Evolutionary conservation across 768 basidiomycete species (phyloP), one percentile per base, ranked within the genome.

Genomic region (Lanmaoa pseudosensibilis): DNA sequence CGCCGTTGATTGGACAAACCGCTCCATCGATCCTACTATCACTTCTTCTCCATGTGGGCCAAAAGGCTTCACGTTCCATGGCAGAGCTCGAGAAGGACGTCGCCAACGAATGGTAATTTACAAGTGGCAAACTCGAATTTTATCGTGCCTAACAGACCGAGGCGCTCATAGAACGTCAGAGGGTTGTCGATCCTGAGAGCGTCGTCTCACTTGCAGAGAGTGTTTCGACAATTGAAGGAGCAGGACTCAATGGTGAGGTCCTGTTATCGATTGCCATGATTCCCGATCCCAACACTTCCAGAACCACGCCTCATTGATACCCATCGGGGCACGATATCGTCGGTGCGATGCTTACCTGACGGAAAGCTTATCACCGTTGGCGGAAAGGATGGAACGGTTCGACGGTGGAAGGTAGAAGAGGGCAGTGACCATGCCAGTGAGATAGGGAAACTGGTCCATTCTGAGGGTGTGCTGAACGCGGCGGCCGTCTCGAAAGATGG

Each of bases 401-500:
- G 49, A 40, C 37, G 15, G 27, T 60, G 50, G 51, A 56, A 37
- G 13, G 15, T 57, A 46, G 59, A 49, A 40, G 36, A 43, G 0
- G 40, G 39, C 7, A 15, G 10, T 36, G 41, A 41, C 5, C 36
- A 19, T 23, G 19, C 4, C 4, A 9, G 13, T 11, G 44, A 50
- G 21, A 36, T 30, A 32, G 46, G 27, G 33, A 41, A 34, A 13
- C 33, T 11, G 2, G 4, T 50, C 38, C 43, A 32, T 34, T 54
- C 34, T 7, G 47, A 23, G 6, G 30, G 18, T 3, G 32, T 21
- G 18, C 36, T 25, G 18, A 27, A 15, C 5, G 7, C 36, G 11
- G 37, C 38, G 13, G 46, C 37, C 19, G 45, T 64, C 40, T 67
- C 65, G 21, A 54, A 46, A 23, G 62, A 67, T 34, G 65, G 62